Conservation (phyloP, 1,139 yeast species). For the Magnusiomyces clavatus region DNA sequence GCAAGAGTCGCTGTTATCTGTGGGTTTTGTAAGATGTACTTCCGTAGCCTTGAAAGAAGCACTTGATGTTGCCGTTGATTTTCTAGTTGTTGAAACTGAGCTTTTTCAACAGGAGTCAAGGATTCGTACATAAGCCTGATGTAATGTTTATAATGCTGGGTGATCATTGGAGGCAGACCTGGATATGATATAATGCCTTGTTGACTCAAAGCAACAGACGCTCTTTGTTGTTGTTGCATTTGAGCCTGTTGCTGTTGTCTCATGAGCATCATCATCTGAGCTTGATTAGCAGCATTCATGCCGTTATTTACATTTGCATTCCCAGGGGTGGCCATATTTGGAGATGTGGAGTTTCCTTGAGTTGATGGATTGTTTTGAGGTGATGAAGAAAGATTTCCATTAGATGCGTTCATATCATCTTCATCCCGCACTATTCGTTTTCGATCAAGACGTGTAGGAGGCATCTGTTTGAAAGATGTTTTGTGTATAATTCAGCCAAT, state of each 20-base stretch:
- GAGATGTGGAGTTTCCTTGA: not conserved
- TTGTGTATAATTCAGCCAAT: not conserved
- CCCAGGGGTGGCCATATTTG: slow-evolving; percentile 1
- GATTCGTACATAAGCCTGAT: not conserved
- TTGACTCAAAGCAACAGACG: not conserved
- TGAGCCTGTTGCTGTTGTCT: not conserved
- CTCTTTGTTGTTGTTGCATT: slow-evolving; percentile 1
- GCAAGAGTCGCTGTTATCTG: slow-evolving; percentile 1
- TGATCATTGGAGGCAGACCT: not conserved
- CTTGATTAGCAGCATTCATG: slow-evolving; percentile 1
- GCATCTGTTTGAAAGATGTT: slow-evolving; percentile 6
- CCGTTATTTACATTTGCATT: slow-evolving; percentile 2
- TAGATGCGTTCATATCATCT: slow-evolving; percentile 18
- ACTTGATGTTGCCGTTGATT: slow-evolving; percentile 12
- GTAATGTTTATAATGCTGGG: not conserved
- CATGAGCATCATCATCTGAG: slow-evolving; percentile 1
- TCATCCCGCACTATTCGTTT: slow-evolving; percentile 27
- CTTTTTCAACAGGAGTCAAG: not conserved
- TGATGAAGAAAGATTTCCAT: slow-evolving; percentile 4
- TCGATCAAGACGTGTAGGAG: slow-evolving; percentile 21
- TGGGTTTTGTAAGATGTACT: too few species aligned
- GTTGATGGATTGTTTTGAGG: not conserved
- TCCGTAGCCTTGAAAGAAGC: too few species aligned
- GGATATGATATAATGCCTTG: not conserved
- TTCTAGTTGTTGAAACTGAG: slow-evolving; percentile 9